Conservation (phyloP, 768 basidiomycete species). For the Lyophyllum semitale region DNA sequence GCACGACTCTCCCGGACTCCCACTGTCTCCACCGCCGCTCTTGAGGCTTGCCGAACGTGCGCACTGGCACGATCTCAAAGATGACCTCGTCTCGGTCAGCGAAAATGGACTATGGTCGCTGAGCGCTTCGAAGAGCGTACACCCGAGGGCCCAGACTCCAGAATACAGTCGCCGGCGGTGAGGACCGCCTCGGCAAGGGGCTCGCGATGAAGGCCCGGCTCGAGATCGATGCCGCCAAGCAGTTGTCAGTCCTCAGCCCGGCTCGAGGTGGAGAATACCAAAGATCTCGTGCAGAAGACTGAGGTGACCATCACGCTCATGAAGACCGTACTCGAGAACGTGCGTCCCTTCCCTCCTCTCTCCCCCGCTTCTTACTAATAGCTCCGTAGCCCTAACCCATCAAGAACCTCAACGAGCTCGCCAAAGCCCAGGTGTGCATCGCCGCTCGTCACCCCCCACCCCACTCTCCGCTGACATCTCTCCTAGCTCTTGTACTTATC, state of each 20-base stretch:
- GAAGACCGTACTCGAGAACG: constrained; percentile 99
- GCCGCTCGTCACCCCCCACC: neutral
- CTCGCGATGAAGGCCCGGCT: constrained; percentile 92
- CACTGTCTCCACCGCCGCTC: too few relatives aligned
- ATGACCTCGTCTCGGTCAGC: too few relatives aligned
- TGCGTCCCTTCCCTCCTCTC: constrained; percentile 39
- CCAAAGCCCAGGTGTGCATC: constrained; percentile 79
- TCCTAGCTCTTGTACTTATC: constrained; percentile 70
- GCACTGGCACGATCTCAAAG: too few relatives aligned
- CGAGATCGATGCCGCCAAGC: constrained; percentile 90
- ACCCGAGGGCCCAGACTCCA: too few relatives aligned
- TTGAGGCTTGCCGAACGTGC: too few relatives aligned
- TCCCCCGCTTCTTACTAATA: neutral
- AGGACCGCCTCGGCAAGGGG: constrained; percentile 76
- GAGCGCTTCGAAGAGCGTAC: too few relatives aligned
- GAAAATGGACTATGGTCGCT: too few relatives aligned
- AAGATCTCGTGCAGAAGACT: constrained; percentile 96
- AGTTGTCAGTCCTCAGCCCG: constrained; percentile 65
- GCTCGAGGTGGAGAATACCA: constrained; percentile 89
- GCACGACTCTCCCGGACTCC: too few relatives aligned
- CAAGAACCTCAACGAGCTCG: constrained; percentile 90
- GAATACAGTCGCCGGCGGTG: constrained; percentile 41
- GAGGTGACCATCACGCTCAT: constrained; percentile 95
- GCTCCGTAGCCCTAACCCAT: constrained; percentile 83
- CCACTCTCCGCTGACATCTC: neutral